Evolutionary conservation across 2,329 filamentous ascomycete species (phyloP).

Genomic region (Colletotrichum coccodes): DNA sequence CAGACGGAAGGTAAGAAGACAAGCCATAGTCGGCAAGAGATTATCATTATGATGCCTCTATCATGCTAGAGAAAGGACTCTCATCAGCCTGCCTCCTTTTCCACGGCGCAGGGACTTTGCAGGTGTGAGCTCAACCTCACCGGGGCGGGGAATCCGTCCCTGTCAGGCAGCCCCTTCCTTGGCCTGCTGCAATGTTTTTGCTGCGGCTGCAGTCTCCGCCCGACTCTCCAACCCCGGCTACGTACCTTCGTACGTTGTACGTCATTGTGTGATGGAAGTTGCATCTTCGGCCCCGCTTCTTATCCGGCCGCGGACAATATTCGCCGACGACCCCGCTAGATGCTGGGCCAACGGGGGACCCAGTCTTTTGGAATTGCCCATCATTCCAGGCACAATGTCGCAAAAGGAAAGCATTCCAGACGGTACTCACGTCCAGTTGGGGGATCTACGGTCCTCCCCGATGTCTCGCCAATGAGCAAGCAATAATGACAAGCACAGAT

Average conservation of each 20-base stretch:
- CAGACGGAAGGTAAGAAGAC: background rate
- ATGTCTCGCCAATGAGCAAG: no score
- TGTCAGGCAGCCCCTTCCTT: background rate
- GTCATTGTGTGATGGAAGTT: conserved; percentile 11
- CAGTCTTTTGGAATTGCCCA: background rate
- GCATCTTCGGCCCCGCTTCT: conserved; percentile 16
- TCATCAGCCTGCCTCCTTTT: no score
- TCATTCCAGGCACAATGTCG: background rate
- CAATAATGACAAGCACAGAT: background rate
- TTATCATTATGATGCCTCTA: background rate
- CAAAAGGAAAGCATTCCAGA: background rate
- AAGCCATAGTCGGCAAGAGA: background rate
- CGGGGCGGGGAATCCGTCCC: background rate
- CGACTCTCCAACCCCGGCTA: background rate
- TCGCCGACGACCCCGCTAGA: background rate
- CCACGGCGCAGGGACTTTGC: background rate
- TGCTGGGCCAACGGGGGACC: background rate
- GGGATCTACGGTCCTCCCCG: background rate
- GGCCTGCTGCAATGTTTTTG: background rate
- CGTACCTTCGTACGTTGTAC: background rate
- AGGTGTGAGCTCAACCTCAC: background rate
- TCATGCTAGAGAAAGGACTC: background rate
- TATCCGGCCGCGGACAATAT: conserved; percentile 9
- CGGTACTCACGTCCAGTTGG: background rate
- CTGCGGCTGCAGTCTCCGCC: background rate